Evolutionary conservation across 345 rosid genomes (phyloP).

Genomic region (Schrenkiella parvula): DNA sequence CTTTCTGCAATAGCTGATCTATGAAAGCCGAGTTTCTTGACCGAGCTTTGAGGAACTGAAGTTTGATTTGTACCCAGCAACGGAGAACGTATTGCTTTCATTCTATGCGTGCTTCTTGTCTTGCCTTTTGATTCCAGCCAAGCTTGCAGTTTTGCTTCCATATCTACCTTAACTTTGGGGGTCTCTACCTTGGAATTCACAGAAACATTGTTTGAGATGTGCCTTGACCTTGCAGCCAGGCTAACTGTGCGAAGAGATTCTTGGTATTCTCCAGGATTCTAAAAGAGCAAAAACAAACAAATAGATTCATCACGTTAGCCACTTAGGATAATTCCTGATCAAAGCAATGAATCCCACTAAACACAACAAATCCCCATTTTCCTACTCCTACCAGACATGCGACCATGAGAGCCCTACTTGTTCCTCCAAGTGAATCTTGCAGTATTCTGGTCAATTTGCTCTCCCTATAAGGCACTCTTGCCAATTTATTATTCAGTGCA

Average conservation of each 20-base stretch:
- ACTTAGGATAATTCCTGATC: not conserved
- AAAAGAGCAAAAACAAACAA: not conserved
- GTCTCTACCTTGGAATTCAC: slow-evolving; percentile 52
- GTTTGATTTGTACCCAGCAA: slow-evolving; percentile 33
- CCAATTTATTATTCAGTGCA: slow-evolving; percentile 72
- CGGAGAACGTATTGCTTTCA: slow-evolving; percentile 46
- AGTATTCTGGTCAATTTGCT: slow-evolving; percentile 89
- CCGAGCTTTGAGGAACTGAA: slow-evolving; percentile 36
- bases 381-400: slow-evolving; percentile 84
- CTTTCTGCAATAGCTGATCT: slow-evolving; percentile 44
- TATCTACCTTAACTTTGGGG: slow-evolving; percentile 58
- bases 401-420: slow-evolving; percentile 77
- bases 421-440: slow-evolving; percentile 96
- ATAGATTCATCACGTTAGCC: not conserved
- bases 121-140: slow-evolving; percentile 96
- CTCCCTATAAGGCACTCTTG: slow-evolving; percentile 81
- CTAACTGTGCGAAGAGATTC: slow-evolving; percentile 88
- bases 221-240: slow-evolving; percentile 90
- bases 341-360: not conserved
- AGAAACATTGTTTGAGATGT: slow-evolving; percentile 53
- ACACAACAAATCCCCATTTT: not conserved
- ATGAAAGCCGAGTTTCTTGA: slow-evolving; percentile 39
- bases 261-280: slow-evolving; percentile 96
- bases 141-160: slow-evolving; percentile 78
- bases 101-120: slow-evolving; percentile 51